Conservation (phyloP, 805 yeast species). For the Yamadazyma tumulicola region DNA sequence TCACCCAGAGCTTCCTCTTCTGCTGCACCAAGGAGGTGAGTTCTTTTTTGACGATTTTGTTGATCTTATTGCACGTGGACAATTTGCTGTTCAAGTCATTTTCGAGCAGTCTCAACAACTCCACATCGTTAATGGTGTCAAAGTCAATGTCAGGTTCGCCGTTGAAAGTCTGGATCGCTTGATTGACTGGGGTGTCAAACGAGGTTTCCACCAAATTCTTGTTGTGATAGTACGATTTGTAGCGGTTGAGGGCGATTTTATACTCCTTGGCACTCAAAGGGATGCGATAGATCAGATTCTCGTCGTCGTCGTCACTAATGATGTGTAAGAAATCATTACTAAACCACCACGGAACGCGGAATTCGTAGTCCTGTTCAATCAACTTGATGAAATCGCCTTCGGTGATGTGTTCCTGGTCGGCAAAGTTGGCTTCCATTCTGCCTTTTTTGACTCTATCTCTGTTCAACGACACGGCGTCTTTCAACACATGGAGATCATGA, state of each 20-base stretch:
- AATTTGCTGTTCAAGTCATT: conserved; percentile 27
- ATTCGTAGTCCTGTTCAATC: conserved; percentile 31
- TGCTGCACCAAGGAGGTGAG: conserved; percentile 22
- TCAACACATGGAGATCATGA: conserved; percentile 48
- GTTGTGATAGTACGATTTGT: conserved; percentile 17
- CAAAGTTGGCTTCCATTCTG: conserved; percentile 20
- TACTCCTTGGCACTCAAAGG: conserved; percentile 33
- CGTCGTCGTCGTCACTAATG: conserved; percentile 17
- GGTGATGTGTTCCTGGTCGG: conserved; percentile 21
- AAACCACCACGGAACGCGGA: conserved; percentile 44
- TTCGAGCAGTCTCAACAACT: conserved; percentile 19
- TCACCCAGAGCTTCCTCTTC: conserved; percentile 36
- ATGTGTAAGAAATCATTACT: conserved; percentile 24
- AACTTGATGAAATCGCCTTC: conserved; percentile 27
- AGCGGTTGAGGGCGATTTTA: conserved; percentile 31
- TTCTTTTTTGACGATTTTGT: conserved; percentile 30
- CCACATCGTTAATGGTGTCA: conserved; percentile 15
- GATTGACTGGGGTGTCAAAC: conserved; percentile 2
- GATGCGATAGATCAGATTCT: conserved; percentile 18
- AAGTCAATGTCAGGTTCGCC: conserved; percentile 5
- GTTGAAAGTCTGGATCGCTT: conserved; percentile 1
- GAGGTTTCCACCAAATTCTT: background rate
- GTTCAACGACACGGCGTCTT: conserved; percentile 29
- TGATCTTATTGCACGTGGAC: conserved; percentile 37
- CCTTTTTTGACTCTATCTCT: conserved; percentile 29